Evolutionary conservation across 2,329 filamentous ascomycete genomes (phyloP).

Genomic region (Venturia asperata): DNA sequence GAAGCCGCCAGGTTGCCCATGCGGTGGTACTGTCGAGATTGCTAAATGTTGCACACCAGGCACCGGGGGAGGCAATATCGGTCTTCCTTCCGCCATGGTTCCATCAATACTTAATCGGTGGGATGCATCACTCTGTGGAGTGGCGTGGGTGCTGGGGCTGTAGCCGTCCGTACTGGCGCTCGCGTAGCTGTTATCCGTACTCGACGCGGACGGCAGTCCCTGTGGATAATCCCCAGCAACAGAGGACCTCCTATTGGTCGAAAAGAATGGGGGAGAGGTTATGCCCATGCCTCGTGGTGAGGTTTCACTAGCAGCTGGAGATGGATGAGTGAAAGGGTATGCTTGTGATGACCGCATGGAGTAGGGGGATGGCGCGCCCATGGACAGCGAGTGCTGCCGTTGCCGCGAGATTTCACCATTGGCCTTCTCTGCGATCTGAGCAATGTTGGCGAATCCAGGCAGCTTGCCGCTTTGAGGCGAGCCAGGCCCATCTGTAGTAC

Average conservation of each 20-base stretch:
- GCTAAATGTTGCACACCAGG: conserved; percentile 24
- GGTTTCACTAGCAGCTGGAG: conserved; percentile 27
- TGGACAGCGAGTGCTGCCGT: not conserved
- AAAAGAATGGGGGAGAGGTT: conserved; percentile 24
- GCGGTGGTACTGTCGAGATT: conserved; percentile 12
- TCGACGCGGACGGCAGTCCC: conserved; percentile 24
- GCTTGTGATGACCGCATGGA: conserved; percentile 22
- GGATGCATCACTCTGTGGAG: conserved; percentile 25
- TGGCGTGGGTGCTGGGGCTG: conserved; percentile 28
- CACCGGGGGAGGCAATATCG: conserved; percentile 30
- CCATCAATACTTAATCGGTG: conserved; percentile 24
- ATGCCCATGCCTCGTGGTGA: conserved; percentile 26
- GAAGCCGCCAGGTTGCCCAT: conserved; percentile 40
- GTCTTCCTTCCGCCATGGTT: conserved; percentile 27
- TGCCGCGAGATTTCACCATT: conserved; percentile 12
- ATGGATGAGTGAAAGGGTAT: conserved; percentile 32
- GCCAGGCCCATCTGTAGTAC: conserved; percentile 24
- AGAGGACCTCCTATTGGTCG: conserved; percentile 7
- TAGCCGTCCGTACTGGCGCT: conserved; percentile 29
- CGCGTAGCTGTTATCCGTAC: conserved; percentile 29
- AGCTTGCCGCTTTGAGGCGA: conserved; percentile 16
- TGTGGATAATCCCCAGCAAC: conserved; percentile 2
- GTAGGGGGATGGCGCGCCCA: conserved; percentile 3
- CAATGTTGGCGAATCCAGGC: conserved; percentile 12
- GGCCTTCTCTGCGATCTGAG: conserved; percentile 16